Percentiles rank a stretch among this genome's conserved stretches.
Conservation (phyloP, 1,284 basidiomycete genomes). For the Testicularia cyperi region DNA sequence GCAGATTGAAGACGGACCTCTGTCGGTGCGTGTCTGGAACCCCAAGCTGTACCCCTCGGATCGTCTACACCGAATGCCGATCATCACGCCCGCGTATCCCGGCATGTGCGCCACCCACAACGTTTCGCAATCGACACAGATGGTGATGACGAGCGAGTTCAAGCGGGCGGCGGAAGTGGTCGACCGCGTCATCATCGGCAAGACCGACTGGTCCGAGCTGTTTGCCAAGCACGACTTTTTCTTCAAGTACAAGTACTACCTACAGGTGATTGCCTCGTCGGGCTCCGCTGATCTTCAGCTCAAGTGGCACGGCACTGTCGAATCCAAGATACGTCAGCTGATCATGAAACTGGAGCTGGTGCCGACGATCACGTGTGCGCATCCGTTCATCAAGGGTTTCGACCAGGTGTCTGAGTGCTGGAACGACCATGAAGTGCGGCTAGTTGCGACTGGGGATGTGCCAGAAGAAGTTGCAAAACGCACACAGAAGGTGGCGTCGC, state of each 20-base stretch:
- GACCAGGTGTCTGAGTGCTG: conserved; percentile 82
- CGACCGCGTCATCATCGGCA: conserved; percentile 82
- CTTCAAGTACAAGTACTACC: conserved; percentile 92
- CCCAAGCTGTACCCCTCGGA: conserved; percentile 94
- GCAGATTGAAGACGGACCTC: conserved; percentile 84
- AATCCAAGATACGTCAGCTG: conserved; percentile 89
- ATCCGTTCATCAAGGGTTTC: conserved; percentile 93
- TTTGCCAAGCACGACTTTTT: conserved; percentile 96
- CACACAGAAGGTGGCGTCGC: conserved; percentile 42
- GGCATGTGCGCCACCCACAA: conserved; percentile 99
- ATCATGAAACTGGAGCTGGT: conserved; percentile 97
- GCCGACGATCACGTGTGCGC: conserved; percentile 84
- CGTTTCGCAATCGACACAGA: conserved; percentile 90
- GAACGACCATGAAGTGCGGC: conserved; percentile 68
- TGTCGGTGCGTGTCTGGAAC: conserved; percentile 96
- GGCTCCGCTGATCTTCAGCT: conserved; percentile 80
- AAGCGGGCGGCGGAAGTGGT: conserved; percentile 90
- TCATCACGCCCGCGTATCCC: conserved; percentile 98
- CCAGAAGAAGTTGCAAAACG: conserved; percentile 53
- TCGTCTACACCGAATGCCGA: conserved; percentile 96
- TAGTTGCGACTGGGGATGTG: conserved; percentile 51
- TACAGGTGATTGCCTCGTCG: conserved; percentile 92
- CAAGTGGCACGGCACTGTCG: conserved; percentile 97
- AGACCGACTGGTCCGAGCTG: conserved; percentile 74
- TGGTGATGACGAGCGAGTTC: conserved; percentile 95